Percentiles rank a stretch among this genome's conserved stretches.
Conservation (phyloP, 345 rosid species). For the Cardamine occulta region DNA sequence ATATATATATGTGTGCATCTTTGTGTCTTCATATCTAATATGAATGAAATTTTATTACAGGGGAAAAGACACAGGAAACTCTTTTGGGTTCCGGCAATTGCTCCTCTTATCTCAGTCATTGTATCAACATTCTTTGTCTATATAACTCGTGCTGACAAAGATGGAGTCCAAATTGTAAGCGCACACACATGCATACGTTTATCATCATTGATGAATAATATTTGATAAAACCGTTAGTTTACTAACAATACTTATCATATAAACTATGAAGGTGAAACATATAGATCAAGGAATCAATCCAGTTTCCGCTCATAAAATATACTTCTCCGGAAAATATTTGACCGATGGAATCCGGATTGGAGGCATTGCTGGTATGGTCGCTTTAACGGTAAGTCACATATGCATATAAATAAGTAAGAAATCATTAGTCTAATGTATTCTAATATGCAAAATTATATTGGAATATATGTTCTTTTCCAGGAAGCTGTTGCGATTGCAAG, state of each 20-base stretch:
- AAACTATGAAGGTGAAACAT: slow-evolving; percentile 66
- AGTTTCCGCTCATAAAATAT: slow-evolving; percentile 62
- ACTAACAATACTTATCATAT: neutral
- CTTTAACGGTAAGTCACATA: slow-evolving; percentile 69
- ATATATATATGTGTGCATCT: neutral
- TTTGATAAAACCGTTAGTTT: neutral
- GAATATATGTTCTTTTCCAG: slow-evolving; percentile 42
- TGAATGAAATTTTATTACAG: slow-evolving; percentile 41
- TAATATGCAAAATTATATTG: neutral
- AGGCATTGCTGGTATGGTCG: slow-evolving; percentile 76
- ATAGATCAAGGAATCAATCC: slow-evolving; percentile 92
- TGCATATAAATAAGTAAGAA: neutral
- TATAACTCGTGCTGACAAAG: slow-evolving; percentile 83
- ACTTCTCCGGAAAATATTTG: slow-evolving; percentile 64
- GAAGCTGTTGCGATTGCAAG: slow-evolving; percentile 96
- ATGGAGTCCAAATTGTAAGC: slow-evolving; percentile 84
- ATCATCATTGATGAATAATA: neutral
- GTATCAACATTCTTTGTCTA: slow-evolving; percentile 81
- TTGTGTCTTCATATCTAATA: slow-evolving; percentile 16
- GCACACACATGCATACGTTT: neutral
- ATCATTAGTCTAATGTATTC: neutral
- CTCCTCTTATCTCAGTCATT: slow-evolving; percentile 79
- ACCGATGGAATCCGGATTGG: slow-evolving; percentile 79
- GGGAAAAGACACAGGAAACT: slow-evolving; percentile 79
- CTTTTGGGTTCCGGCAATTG: slow-evolving; percentile 94